phyloP scores from a whole-genome alignment of 108 stramenopile genomes.

The Craspedostauros australis region DNA sequence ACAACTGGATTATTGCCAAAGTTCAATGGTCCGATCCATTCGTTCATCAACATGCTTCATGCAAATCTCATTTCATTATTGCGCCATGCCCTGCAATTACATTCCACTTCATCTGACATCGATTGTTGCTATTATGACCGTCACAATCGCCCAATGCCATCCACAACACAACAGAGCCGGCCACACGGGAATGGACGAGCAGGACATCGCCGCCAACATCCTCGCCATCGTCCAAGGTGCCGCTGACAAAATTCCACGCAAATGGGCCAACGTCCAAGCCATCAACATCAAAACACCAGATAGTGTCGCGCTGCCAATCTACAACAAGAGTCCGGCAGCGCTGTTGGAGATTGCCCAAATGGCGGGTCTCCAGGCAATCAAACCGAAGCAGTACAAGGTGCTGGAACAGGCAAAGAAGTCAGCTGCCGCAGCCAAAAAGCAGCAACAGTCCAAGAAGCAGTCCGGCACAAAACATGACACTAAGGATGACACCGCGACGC shows the following conservation, averaged over 20 bases:
- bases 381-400: slow-evolving; percentile 4
- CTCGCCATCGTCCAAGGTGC: slow-evolving; percentile 42
- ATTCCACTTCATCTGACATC: background rate
- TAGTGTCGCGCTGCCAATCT: slow-evolving; percentile 78
- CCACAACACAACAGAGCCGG: slow-evolving; percentile 48
- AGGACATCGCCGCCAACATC: slow-evolving; percentile 70
- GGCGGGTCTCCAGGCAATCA: slow-evolving; percentile 23
- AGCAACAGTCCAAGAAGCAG: no score
- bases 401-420: background rate
- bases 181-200: slow-evolving; percentile 64
- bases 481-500: background rate
- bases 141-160: no score
- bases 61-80: no score
- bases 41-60: no score
- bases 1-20: no score
- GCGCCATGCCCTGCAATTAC: background rate
- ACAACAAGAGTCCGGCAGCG: slow-evolving; percentile 72
- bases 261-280: slow-evolving; percentile 84
- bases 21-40: no score
- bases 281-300: slow-evolving; percentile 77
- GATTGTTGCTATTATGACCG: no score
- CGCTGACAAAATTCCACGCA: slow-evolving; percentile 66
- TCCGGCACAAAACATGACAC: slow-evolving; percentile 1
- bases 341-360: slow-evolving; percentile 48
- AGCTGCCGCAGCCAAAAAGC: background rate